Evolutionary conservation across 192 early-diverging fungal species (phyloP), one percentile per base, ranked within the genome.

Genomic region (Globomyces pollinis-pini): DNA sequence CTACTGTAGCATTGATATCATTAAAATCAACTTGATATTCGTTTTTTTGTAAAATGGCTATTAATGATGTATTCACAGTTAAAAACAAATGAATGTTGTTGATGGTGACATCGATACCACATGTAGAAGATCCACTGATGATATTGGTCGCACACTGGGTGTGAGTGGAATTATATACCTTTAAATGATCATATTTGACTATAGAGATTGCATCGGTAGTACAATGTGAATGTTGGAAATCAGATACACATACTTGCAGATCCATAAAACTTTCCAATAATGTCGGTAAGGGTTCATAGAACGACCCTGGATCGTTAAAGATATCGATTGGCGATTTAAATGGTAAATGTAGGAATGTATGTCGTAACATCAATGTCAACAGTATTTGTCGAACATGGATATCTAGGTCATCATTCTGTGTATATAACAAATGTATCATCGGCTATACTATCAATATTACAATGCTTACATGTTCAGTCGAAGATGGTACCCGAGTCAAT

Each of bases 331-430:
- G 23, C 28, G 21, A 21, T 26, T 21, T 21, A 26, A 47, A 47
- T 26, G 44, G 44, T 7, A 47, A 26, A 15, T 55, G 34, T 9
- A 55, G 35, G 38, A 55, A 41, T 0, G 29, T 8, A 41, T 55
- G 35, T 1, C 20, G 29, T 7, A 55, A 38, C 11, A 55, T 35
- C 5, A 31, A 24, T 12, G 53, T 55, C 13, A 28, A 23, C n/a
- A 21, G 29, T 23, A 55, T 34, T 9, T 55, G 21, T 2, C 53
- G 53, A 8, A 55, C 9, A 5, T 20, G 7, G 20, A 55, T 55
- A 8, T 55, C 53, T 9, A 55, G 21, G 29, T 55, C 53, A 26
- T 55, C 53, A n/a, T 55, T 55, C n/a, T 55, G 53, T 1, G 53
- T 28, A 55, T 33, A 55, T 23, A 55, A 23, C n/a, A 55, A 21